phyloP scores from a whole-genome alignment of 805 yeast species.

The Blastobotrys chiropterorum region DNA sequence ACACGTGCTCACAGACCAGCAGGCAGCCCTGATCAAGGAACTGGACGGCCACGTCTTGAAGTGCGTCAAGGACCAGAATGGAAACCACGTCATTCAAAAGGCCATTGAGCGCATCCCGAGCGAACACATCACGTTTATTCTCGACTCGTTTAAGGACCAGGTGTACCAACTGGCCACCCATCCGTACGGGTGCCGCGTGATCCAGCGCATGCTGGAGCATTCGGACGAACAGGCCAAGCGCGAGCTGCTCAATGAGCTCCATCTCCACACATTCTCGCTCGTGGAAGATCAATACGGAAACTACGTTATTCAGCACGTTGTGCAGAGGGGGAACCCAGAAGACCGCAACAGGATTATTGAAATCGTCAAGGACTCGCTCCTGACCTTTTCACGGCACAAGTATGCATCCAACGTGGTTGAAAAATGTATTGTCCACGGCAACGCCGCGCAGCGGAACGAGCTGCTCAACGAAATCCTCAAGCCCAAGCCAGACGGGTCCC shows the following conservation, averaged over 20 bases:
- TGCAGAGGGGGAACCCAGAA: constrained; percentile 62
- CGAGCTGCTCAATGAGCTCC: constrained; percentile 63
- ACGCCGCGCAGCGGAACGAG: constrained; percentile 50
- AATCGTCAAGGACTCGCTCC: constrained; percentile 64
- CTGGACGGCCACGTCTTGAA: constrained; percentile 53
- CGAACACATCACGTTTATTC: constrained; percentile 59
- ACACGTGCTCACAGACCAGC: constrained; percentile 56
- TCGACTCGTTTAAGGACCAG: constrained; percentile 53
- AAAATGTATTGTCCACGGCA: constrained; percentile 76
- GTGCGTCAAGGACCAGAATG: constrained; percentile 91
- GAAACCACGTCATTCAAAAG: constrained; percentile 95
- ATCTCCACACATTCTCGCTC: constrained; percentile 62
- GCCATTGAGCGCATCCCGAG: constrained; percentile 83
- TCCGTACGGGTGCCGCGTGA: constrained; percentile 96
- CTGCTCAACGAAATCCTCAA: constrained; percentile 57
- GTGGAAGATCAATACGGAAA: constrained; percentile 97
- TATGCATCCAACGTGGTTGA: constrained; percentile 98
- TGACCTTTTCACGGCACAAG: constrained; percentile 87
- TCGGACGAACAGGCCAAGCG: constrained; percentile 61
- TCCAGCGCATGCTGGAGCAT: constrained; percentile 84
- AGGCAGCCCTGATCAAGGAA: constrained; percentile 63
- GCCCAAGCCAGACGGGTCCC: constrained; percentile 23
- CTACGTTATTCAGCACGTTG: constrained; percentile 92
- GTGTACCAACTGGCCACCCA: constrained; percentile 87
- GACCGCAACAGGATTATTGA: constrained; percentile 59